Evolutionary conservation across 345 rosid genomes (phyloP).

Genomic region (Geranium rotundifolium): DNA sequence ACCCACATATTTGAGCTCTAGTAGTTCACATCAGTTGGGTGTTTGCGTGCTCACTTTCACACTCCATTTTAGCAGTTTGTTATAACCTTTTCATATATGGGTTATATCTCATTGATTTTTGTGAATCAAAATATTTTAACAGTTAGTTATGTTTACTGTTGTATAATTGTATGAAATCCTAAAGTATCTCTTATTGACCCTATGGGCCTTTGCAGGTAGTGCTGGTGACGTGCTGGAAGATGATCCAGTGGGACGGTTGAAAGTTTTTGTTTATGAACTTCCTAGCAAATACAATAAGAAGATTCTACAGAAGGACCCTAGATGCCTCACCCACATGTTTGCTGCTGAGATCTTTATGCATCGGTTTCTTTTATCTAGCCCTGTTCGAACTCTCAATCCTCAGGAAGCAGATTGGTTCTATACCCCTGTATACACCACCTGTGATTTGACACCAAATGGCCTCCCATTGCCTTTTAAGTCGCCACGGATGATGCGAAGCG

Average conservation of each 20-base stretch:
- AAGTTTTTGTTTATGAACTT: conserved; percentile 88
- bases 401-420: conserved; percentile 99
- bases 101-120: background rate
- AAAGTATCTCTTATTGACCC: conserved; percentile 6
- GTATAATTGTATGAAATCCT: no score
- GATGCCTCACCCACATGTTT: conserved; percentile 96
- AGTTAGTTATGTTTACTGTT: background rate
- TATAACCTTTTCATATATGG: no score
- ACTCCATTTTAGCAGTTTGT: no score
- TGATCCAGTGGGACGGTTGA: conserved; percentile 87
- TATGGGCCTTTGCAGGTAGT: conserved; percentile 83
- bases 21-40: no score
- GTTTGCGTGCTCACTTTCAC: no score
- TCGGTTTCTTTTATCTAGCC: conserved; percentile 83
- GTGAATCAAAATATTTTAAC: no score
- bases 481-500: conserved; percentile 97
- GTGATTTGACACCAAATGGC: conserved; percentile 92
- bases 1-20: no score
- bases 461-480: conserved; percentile 92
- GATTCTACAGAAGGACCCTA: conserved; percentile 76
- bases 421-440: conserved; percentile 88
- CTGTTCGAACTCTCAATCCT: conserved; percentile 86
- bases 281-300: conserved; percentile 96
- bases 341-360: conserved; percentile 99
- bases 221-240: conserved; percentile 99